A percentile compares a stretch with the other conserved stretches of the same genome.
These are phyloP conservation scores for Symbiodinium pilosum DNA, from an alignment of 73 alveolate genomes.

Conservation along the genomic window DNA sequence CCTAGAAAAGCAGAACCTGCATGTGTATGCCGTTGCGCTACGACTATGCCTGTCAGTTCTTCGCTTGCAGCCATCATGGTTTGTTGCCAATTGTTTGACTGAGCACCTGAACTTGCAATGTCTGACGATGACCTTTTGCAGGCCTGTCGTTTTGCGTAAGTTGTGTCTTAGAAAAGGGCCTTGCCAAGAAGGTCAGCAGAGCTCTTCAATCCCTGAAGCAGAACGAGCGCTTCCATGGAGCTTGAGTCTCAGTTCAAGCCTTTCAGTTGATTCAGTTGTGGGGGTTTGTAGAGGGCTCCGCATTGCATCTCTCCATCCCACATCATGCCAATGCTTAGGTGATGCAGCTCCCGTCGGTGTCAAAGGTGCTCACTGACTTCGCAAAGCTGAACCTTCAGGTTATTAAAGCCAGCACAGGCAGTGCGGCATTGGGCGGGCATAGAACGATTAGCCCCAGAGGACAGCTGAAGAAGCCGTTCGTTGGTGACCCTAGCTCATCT, in stretches of 20 bases:
- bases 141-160: no score
- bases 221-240: slow-evolving; percentile 73
- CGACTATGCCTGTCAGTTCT: no score
- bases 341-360: slow-evolving; percentile 49
- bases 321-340: slow-evolving; percentile 5
- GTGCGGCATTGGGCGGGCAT: slow-evolving; percentile 92
- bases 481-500: neutral
- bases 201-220: slow-evolving; percentile 37
- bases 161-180: no score
- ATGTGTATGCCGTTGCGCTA: no score
- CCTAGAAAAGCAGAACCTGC: neutral
- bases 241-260: neutral
- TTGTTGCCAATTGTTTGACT: no score
- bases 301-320: neutral
- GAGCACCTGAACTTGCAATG: neutral
- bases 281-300: neutral
- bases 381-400: no score
- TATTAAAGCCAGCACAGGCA: slow-evolving; percentile 52
- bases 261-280: neutral
- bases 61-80: no score
- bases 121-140: neutral
- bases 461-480: neutral
- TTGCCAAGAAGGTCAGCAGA: slow-evolving; percentile 51
- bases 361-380: no score
- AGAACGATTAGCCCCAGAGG: slow-evolving; percentile 76